A percentile compares a stretch with the other conserved stretches of the same genome.
phyloP scores from a whole-genome alignment of 1,284 basidiomycete species.

The Ceratobasidium sp. region DNA sequence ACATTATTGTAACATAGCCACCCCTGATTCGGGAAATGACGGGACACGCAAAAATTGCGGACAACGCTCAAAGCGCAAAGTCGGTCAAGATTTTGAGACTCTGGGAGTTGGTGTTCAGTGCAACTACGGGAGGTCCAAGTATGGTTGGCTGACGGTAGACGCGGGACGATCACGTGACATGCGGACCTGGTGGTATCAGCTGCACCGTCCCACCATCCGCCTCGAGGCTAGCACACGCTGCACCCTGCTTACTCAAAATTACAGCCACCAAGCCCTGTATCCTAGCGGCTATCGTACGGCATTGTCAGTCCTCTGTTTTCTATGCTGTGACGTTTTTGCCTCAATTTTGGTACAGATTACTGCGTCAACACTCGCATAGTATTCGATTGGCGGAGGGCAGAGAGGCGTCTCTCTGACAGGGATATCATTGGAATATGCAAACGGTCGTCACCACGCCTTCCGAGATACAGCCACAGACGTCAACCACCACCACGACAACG shows the following conservation, averaged over 20 bases:
- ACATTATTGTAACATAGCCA: no score
- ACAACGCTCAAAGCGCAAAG: no score
- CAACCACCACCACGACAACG: slow-evolving; percentile 15
- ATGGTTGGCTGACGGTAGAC: no score
- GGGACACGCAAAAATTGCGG: neutral
- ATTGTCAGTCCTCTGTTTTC: slow-evolving; percentile 6
- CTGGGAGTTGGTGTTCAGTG: no score
- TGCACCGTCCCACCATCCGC: neutral
- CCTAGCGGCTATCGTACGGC: neutral
- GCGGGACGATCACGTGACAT: neutral
- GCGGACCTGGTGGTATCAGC: neutral
- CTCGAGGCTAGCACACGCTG: slow-evolving; percentile 23
- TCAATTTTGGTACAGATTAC: slow-evolving; percentile 7
- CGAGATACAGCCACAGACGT: slow-evolving; percentile 10
- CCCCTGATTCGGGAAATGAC: neutral
- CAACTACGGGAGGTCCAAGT: no score
- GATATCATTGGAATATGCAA: slow-evolving; percentile 24
- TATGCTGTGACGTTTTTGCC: neutral
- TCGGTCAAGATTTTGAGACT: no score
- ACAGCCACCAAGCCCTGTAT: neutral
- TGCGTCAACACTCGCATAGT: neutral
- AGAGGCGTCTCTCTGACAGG: slow-evolving; percentile 1
- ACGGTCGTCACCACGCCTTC: slow-evolving; percentile 5
- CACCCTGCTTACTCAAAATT: slow-evolving; percentile 9
- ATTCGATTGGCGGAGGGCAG: slow-evolving; percentile 2